These are phyloP conservation scores for Populus simonii DNA, from an alignment of 345 rosid species.

Conservation along the genomic window DNA sequence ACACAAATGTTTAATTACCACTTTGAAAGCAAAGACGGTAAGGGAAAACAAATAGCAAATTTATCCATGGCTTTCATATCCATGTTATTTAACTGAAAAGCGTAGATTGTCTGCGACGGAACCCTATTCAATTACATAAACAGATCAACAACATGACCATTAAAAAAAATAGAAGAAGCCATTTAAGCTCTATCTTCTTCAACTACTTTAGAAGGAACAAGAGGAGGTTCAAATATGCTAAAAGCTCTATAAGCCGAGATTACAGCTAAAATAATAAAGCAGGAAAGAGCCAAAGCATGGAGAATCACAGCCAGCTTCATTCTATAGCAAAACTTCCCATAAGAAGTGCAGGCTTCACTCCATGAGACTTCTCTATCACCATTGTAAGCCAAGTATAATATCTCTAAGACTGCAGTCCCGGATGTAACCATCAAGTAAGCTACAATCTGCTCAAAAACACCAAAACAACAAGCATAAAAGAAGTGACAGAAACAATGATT, in stretches of 20 bases:
- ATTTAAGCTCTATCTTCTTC: slow-evolving; percentile 13
- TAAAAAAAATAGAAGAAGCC: not conserved
- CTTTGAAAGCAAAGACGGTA: not conserved
- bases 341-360: slow-evolving; percentile 75
- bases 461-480: not conserved
- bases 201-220: slow-evolving; percentile 31
- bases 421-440: slow-evolving; percentile 82
- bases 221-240: slow-evolving; percentile 61
- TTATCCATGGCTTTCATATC: too few species aligned
- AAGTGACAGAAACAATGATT: not conserved
- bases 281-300: slow-evolving; percentile 55
- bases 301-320: slow-evolving; percentile 56
- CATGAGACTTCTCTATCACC: slow-evolving; percentile 70
- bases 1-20: not conserved
- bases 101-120: too few species aligned
- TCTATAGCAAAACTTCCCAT: slow-evolving; percentile 56
- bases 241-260: slow-evolving; percentile 82
- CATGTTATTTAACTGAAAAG: too few species aligned
- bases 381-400: slow-evolving; percentile 54
- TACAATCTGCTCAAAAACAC: slow-evolving; percentile 41
- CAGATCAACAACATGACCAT: not conserved
- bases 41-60: not conserved
- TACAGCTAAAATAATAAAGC: slow-evolving; percentile 55
- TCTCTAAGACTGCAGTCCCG: slow-evolving; percentile 63
- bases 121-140: not conserved